Conservation (phyloP, 805 yeast genomes). For the Tanozyma kutaoensis region DNA sequence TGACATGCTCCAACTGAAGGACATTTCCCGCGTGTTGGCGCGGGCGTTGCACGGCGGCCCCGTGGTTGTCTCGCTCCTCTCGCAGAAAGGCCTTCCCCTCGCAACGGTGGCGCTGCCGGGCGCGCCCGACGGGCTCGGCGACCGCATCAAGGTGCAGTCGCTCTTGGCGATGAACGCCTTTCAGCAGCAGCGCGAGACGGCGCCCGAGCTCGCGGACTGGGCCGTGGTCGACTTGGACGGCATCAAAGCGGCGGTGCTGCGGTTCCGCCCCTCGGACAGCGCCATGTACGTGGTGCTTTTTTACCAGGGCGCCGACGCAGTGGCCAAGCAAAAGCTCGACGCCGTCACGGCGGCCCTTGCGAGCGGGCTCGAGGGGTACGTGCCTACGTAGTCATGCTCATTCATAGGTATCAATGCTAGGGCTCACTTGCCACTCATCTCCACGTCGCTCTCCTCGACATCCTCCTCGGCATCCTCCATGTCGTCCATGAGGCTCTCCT, state of each 20-base stretch:
- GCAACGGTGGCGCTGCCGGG: constrained; percentile 18
- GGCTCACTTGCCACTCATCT: constrained; percentile 5
- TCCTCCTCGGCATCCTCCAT: constrained; percentile 39
- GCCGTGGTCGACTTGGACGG: constrained; percentile 15
- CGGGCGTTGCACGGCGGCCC: constrained; percentile 14
- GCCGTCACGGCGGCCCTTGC: constrained; percentile 15
- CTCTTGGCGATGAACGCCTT: constrained; percentile 20
- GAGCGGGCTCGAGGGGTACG: constrained; percentile 21
- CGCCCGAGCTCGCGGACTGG: constrained; percentile 11
- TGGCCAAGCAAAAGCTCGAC: constrained; percentile 23
- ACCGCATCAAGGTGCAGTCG: constrained; percentile 19
- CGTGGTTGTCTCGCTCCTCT: constrained; percentile 17
- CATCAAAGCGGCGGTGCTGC: constrained; percentile 14
- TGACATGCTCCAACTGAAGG: constrained; percentile 30
- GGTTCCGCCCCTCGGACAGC: constrained; percentile 4
- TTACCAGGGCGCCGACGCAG: constrained; percentile 16
- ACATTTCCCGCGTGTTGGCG: constrained; percentile 19
- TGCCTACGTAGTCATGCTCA: neutral
- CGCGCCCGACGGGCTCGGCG: constrained; percentile 6
- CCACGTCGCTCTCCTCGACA: constrained; percentile 28
- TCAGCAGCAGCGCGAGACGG: constrained; percentile 6
- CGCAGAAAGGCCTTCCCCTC: constrained; percentile 24
- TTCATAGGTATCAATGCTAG: neutral
- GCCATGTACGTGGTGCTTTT: constrained; percentile 18
- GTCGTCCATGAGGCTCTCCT: constrained; percentile 34